Conservation (phyloP, 306 rosid species). For the Trifolium dubium region DNA sequence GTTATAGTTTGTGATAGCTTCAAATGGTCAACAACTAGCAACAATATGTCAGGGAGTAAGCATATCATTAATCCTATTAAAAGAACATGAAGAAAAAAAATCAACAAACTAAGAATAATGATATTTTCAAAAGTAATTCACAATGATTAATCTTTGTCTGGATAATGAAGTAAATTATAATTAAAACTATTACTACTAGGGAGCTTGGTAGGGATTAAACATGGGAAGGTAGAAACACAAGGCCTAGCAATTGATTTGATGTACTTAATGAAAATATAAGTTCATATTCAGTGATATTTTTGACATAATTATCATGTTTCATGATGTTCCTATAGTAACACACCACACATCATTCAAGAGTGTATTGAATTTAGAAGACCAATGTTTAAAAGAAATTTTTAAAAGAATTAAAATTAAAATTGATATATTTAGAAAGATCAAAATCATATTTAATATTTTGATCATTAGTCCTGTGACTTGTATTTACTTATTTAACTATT, state of each 20-base stretch:
- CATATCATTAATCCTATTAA: conserved; percentile 3
- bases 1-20: not conserved
- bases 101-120: not conserved
- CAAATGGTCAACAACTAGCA: conserved; percentile 20
- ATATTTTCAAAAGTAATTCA: not conserved
- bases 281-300: not conserved
- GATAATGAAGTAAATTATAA: not conserved
- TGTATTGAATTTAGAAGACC: too few relatives aligned
- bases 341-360: too few relatives aligned
- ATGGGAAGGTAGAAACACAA: not conserved
- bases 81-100: too few relatives aligned
- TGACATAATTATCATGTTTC: not conserved
- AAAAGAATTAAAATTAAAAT: too few relatives aligned
- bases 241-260: not conserved
- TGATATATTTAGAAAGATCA: too few relatives aligned
- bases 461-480: too few relatives aligned
- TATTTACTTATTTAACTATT: too few relatives aligned
- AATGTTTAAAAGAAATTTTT: too few relatives aligned
- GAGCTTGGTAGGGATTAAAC: not conserved
- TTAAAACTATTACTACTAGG: not conserved
- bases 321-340: not conserved
- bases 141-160: not conserved
- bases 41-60: conserved; percentile 16
- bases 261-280: not conserved
- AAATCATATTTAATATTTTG: too few relatives aligned